Evolutionary conservation across 1,284 basidiomycete genomes (phyloP), one percentile per base, ranked within the genome.

Genomic region (Amylostereum areolatum): DNA sequence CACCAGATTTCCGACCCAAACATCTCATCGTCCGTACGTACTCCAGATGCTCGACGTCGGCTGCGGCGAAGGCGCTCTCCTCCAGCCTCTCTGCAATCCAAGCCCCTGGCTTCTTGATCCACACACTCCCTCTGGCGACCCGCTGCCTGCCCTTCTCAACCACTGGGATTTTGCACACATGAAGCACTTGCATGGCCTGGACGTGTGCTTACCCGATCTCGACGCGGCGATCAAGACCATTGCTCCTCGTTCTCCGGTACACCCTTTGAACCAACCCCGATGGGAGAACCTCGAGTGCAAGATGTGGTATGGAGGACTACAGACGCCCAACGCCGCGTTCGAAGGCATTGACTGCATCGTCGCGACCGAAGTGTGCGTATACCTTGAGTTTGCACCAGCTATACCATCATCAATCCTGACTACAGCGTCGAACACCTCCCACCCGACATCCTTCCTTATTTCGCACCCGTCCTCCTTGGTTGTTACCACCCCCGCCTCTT

Each of bases 401-500:
- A 59, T 39, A 46, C 51, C 43, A 47, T 36, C 12, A 4, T 33
- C 33, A 29, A 28, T 39, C 31, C 43, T n/a, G 27, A 51, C n/a
- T 28, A 46, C 60, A 92, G 90, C 5, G 88, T 98, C 60, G 95
- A 98, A 66, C 95, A 98, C 61, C 72, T 98, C 49, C 75, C 82
- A 9, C 78, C 83, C 2, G 64, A 77, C 11, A 68, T 88, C 8
- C 74, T 97, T n/a, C 72, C 77, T 5, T 73, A 77, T n/a, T 92
- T 95, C 59, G 84, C 86, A 3, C 89, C 89, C 9, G 72, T 87
- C 48, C 70, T 96, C 6, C 77, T 97, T 35, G 92, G 92, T 0
- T 74, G 82, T 12, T 97, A 97, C 62, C 80, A 84, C 47, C 94
- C 95, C 1, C 75, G 78, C 34, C 61, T 89, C 45, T 71, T 96